phyloP scores from a whole-genome alignment of 2,329 filamentous ascomycete genomes.

The Fusarium secorum region DNA sequence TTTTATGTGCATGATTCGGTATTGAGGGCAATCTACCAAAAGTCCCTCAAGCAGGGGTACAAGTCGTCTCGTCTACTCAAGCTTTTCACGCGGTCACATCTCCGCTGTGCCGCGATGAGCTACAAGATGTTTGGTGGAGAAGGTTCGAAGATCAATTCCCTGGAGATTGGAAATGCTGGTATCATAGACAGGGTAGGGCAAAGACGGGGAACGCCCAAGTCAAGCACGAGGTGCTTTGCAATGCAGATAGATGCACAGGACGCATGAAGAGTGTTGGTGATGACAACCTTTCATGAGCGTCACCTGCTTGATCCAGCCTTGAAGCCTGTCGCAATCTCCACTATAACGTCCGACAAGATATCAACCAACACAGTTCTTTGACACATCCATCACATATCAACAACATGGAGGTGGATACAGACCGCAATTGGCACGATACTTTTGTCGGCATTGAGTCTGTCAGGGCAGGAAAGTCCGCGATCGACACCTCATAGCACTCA shows the following conservation, averaged over 20 bases:
- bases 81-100: constrained; percentile 25
- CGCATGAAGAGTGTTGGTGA: constrained; percentile 38
- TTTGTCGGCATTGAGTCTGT: constrained; percentile 30
- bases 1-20: too few relatives aligned
- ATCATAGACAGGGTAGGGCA: constrained; percentile 3
- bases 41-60: constrained; percentile 31
- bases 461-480: constrained; percentile 28
- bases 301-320: constrained; percentile 36
- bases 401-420: constrained; percentile 4
- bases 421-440: neutral
- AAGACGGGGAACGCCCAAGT: neutral
- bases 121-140: constrained; percentile 25
- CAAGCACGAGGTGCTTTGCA: constrained; percentile 6
- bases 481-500: constrained; percentile 20
- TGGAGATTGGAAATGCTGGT: neutral
- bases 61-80: neutral
- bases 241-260: constrained; percentile 19
- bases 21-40: too few relatives aligned
- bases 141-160: constrained; percentile 3
- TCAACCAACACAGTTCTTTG: constrained; percentile 32
- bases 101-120: constrained; percentile 28
- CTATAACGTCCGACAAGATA: constrained; percentile 11
- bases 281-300: constrained; percentile 2
- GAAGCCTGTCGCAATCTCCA: constrained; percentile 19
- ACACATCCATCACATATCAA: constrained; percentile 20